Evolutionary conservation across 129 eudicot genomes (phyloP), one percentile per base, ranked within the genome.

Genomic region (Logfia minima): DNA sequence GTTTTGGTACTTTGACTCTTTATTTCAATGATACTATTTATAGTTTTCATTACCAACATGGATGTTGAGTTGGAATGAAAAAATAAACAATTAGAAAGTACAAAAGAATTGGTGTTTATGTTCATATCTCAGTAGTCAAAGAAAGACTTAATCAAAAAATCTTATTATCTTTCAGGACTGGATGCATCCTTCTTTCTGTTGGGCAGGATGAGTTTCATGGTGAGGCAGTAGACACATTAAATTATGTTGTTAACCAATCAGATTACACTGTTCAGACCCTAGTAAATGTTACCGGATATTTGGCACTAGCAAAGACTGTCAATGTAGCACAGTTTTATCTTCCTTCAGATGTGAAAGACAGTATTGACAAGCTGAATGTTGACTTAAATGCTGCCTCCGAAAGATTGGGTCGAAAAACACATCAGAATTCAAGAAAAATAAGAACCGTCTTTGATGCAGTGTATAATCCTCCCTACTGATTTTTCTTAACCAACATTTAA

Each of bases 231-330:
- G 71, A 83, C 78, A 94, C 99, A 63, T 77, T 94, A 75, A 78
- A 89, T 26, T 94, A 89, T 51, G 96, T 94, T 23, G 97, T 94
- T 23, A 88, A 89, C 74, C 99, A 94, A 78, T 94, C 99, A 58
- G 99, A 94, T 84, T 91, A 83, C 87, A 94, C 94, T 0, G 96
- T 88, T 61, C 88, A 94, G 83, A 91, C 89, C 56, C 89, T 91
- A 18, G 79, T 84, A 79, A 94, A 94, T 75, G 93, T 94, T 60
- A 89, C 97, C 0, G 88, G 79, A 67, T 94, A 89, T 82, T 67
- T 94, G 77, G 80, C 90, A 29, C 84, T 94, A 8, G 97, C 99
- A 18, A 89, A 94, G 81, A 81, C 86, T 13, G 88, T 94, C 58
- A 90, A 80, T 48, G 90, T 94, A 69, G 96, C 97, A 45, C 97